These are phyloP conservation scores for Trichoderma semiorbis DNA, from an alignment of 2,329 filamentous ascomycete genomes.

Conservation along the genomic window DNA sequence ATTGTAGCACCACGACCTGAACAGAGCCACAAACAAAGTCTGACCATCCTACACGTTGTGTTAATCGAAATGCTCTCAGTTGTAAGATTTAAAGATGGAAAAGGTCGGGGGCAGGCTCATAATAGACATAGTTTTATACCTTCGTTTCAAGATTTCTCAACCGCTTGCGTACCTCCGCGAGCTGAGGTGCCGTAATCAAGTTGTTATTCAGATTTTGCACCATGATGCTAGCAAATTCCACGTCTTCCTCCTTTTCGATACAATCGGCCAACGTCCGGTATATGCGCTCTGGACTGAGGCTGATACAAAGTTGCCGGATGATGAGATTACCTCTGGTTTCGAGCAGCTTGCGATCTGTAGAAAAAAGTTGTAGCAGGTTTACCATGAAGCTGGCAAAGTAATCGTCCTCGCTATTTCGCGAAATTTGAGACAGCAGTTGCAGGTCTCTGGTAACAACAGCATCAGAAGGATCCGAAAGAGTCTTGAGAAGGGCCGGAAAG, in stretches of 20 bases:
- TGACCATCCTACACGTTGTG: constrained; percentile 69
- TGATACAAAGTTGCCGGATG: constrained; percentile 90
- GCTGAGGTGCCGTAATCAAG: constrained; percentile 91
- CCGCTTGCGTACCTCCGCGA: constrained; percentile 85
- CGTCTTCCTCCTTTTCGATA: constrained; percentile 94
- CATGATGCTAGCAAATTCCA: constrained; percentile 99
- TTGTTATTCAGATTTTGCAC: constrained; percentile 99
- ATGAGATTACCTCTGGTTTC: constrained; percentile 95
- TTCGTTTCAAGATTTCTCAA: constrained; percentile 86
- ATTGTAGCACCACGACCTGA: constrained; percentile 97
- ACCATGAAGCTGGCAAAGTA: constrained; percentile 99
- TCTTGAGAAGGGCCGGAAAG: constrained; percentile 93
- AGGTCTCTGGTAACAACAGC: constrained; percentile 93
- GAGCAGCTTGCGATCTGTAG: constrained; percentile 84
- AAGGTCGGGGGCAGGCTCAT: neutral
- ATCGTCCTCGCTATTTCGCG: constrained; percentile 90
- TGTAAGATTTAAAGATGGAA: neutral
- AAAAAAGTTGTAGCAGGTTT: constrained; percentile 90
- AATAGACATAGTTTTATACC: constrained; percentile 39
- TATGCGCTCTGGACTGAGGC: constrained; percentile 88
- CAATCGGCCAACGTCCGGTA: constrained; percentile 95
- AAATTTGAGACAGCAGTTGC: constrained; percentile 92
- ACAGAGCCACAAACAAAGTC: constrained; percentile 89
- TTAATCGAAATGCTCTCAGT: constrained; percentile 9
- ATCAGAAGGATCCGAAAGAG: constrained; percentile 90